phyloP scores from a whole-genome alignment of 352 stramenopile species.

The Pythium pyrilobum region DNA sequence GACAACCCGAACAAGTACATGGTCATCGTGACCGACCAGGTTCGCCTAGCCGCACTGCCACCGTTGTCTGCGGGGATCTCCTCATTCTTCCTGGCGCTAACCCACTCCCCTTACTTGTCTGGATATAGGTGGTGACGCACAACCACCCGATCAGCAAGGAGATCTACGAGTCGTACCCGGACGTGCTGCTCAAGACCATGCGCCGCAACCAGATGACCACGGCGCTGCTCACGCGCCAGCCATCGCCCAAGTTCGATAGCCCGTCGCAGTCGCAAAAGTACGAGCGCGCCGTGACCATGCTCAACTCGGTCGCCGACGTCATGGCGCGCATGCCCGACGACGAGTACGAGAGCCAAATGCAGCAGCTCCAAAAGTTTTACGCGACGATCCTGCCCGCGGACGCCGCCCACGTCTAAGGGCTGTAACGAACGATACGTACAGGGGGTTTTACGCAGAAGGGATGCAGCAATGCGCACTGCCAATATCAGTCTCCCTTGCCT shows the following conservation, averaged over 20 bases:
- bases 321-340: slow-evolving; percentile 69
- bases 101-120: neutral
- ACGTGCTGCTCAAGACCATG: slow-evolving; percentile 83
- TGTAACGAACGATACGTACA: neutral
- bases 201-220: slow-evolving; percentile 65
- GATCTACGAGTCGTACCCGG: slow-evolving; percentile 82
- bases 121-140: slow-evolving; percentile 71
- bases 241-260: slow-evolving; percentile 71
- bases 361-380: slow-evolving; percentile 77
- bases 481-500: too few relatives aligned
- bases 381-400: slow-evolving; percentile 39
- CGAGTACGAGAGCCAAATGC: slow-evolving; percentile 68
- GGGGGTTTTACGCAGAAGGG: too few relatives aligned
- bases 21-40: slow-evolving; percentile 84
- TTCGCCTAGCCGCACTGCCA: slow-evolving; percentile 24
- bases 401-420: slow-evolving; percentile 38
- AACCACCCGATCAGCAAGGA: slow-evolving; percentile 82
- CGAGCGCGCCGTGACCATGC: slow-evolving; percentile 54
- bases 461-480: too few relatives aligned
- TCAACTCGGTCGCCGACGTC: slow-evolving; percentile 65
- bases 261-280: slow-evolving; percentile 73
- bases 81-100: too few relatives aligned
- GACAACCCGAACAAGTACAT: slow-evolving; percentile 84
- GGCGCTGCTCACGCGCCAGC: slow-evolving; percentile 56
- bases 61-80: neutral